A percentile compares a stretch with the other conserved stretches of the same genome.
Evolutionary conservation across 192 early-diverging fungal species (phyloP).

Genomic region (Backusella australiensis): DNA sequence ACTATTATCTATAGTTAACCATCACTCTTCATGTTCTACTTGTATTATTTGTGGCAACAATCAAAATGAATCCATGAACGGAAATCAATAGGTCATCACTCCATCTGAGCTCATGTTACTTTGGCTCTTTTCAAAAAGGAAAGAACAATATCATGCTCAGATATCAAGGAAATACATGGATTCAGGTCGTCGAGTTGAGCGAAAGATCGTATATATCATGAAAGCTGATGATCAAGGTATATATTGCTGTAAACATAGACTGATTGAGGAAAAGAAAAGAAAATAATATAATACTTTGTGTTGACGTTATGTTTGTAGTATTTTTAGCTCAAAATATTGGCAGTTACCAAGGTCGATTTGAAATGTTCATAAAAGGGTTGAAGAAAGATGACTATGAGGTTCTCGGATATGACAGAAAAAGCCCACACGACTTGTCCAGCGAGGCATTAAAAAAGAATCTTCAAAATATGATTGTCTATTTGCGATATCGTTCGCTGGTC

Average conservation of each 20-base stretch:
- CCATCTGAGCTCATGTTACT: too few relatives aligned
- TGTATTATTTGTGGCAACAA: too few relatives aligned
- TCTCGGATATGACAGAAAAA: slow-evolving; percentile 13
- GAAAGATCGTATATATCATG: slow-evolving; percentile 5
- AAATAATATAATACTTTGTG: background rate
- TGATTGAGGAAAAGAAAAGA: slow-evolving; percentile 15
- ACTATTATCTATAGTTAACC: too few relatives aligned
- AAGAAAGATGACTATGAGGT: slow-evolving; percentile 12
- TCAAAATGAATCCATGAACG: too few relatives aligned
- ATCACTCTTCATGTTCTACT: too few relatives aligned
- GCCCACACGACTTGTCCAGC: background rate
- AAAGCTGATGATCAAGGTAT: slow-evolving; percentile 10
- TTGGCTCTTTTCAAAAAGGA: too few relatives aligned
- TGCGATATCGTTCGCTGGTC: slow-evolving; percentile 2
- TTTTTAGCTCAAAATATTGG: slow-evolving; percentile 17
- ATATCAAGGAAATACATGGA: too few relatives aligned
- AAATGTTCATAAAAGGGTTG: background rate
- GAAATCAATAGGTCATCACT: too few relatives aligned
- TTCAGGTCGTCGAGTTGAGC: background rate
- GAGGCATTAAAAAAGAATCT: background rate
- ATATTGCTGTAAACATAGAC: slow-evolving; percentile 2
- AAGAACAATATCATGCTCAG: too few relatives aligned
- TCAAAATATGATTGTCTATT: slow-evolving; percentile 12
- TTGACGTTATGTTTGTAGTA: background rate
- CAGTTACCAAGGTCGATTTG: slow-evolving; percentile 11